Evolutionary conservation across 805 yeast genomes (phyloP).

Genomic region (Starmerella bacillaris): DNA sequence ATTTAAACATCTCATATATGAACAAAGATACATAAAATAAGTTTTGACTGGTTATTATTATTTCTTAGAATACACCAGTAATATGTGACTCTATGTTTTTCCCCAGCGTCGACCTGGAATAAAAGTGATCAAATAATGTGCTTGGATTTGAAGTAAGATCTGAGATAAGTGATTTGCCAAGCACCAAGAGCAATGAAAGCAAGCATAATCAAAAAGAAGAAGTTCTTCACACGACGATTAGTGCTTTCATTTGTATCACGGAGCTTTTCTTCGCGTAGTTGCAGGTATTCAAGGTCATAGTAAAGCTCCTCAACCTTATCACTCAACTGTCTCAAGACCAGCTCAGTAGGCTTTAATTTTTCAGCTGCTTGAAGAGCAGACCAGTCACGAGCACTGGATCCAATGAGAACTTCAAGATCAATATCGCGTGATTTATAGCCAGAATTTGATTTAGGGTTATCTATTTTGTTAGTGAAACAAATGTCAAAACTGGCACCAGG

Average conservation of each 20-base stretch:
- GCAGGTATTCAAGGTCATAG: conserved; percentile 65
- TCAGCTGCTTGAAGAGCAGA: conserved; percentile 83
- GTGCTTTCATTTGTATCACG: conserved; percentile 96
- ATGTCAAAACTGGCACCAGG: conserved; percentile 73
- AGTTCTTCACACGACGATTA: conserved; percentile 77
- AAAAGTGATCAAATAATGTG: conserved; percentile 25
- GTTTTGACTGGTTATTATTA: too few species aligned
- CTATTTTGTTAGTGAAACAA: conserved; percentile 57
- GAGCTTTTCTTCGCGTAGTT: conserved; percentile 72
- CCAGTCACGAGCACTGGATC: conserved; percentile 97
- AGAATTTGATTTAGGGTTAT: conserved; percentile 21
- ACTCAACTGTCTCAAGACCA: conserved; percentile 71
- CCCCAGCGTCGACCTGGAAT: too few species aligned
- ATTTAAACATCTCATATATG: not conserved
- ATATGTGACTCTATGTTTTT: too few species aligned
- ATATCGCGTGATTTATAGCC: conserved; percentile 44
- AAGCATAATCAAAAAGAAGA: conserved; percentile 51
- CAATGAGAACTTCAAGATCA: conserved; percentile 84
- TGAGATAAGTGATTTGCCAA: conserved; percentile 84
- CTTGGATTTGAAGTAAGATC: conserved; percentile 59
- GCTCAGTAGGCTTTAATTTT: conserved; percentile 81
- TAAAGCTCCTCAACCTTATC: conserved; percentile 70
- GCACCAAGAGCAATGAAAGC: conserved; percentile 63
- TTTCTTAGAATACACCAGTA: too few species aligned
- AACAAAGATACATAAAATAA: not conserved